Base-by-base conservation (phyloP, 805 yeast genomes). In the Ogataea populi-albae region DNA sequence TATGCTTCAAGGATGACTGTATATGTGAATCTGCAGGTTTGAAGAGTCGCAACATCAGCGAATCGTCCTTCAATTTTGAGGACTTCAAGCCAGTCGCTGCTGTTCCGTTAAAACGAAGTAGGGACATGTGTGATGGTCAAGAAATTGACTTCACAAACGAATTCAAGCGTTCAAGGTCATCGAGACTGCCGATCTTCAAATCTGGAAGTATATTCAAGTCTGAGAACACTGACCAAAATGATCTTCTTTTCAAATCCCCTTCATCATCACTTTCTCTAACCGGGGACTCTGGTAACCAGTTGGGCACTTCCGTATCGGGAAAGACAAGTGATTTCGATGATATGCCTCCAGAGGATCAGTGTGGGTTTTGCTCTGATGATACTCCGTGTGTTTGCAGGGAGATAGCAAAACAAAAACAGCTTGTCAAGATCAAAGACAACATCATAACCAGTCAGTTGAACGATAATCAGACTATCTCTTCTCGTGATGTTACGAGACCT, bases 331-430 rank as follows among this genome's bases (percentile, higher is more conserved):
- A 71, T 32, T 61, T 61, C 24, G 72, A 75, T 1, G 73, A 77
- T 5, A 68, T 70, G n/a, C 40, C 57, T 1, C 57, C 61, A 6
- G 59, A 58, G 41, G 94, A 85, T 46, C 77, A 83, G 40, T 91
- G 98, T 61, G 98, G 98, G 0, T 89, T 91, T 60, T 91, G 98
- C 55, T 77, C 95, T 0, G 95, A 86, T 47, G 93, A 80, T 47
- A 80, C 95, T 0, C 89, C 95, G 2, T 91, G 98, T 62, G 84
- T 91, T 2, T 91, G 97, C 57, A 76, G 91, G 18, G 96, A 87
- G 48, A 84, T 77, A 12, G 80, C 78, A 3, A 66, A 68, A 46
- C 77, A 71, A 50, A 73, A 52, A 32, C 49, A 50, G 23, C 26
- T 52, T 32, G 47, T 46, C 3, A 54, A 49, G 22, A 29, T 43